A percentile compares a stretch with the other conserved stretches of the same genome.
These are phyloP conservation scores for Isabelozyma rhagii DNA, from an alignment of 805 yeast genomes.

Conservation along the genomic window DNA sequence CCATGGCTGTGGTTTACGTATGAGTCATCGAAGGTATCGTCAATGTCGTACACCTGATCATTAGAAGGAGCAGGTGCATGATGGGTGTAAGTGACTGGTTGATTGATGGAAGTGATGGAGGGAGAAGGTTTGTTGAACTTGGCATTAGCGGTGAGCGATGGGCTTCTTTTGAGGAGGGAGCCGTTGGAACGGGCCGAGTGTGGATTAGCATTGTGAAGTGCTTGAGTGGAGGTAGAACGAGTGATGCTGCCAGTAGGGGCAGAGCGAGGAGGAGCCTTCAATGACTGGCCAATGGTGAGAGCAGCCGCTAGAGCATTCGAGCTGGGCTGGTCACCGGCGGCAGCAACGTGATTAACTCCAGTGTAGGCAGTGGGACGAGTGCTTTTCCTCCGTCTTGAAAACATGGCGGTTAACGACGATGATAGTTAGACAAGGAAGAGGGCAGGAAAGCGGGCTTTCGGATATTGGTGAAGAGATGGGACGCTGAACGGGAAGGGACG, in stretches of 20 bases:
- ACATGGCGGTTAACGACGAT: constrained; percentile 10
- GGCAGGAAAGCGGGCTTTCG: not conserved
- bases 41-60: constrained; percentile 16
- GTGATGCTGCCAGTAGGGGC: constrained; percentile 4
- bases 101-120: not conserved
- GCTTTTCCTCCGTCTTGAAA: constrained; percentile 26
- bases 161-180: constrained; percentile 10
- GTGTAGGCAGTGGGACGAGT: constrained; percentile 36
- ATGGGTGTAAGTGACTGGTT: not conserved
- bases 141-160: not conserved
- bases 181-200: constrained; percentile 1
- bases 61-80: constrained; percentile 3
- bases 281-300: constrained; percentile 36
- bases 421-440: not conserved
- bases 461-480: no score
- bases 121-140: not conserved
- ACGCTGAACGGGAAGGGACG: no score
- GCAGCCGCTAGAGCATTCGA: constrained; percentile 44
- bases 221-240: not conserved
- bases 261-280: constrained; percentile 15
- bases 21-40: constrained; percentile 31
- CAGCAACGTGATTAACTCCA: constrained; percentile 38
- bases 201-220: constrained; percentile 3
- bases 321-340: constrained; percentile 31
- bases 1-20: constrained; percentile 18